These are phyloP conservation scores for Phialocephala subalpina DNA, from an alignment of 2,329 filamentous ascomycete genomes.

Conservation along the genomic window DNA sequence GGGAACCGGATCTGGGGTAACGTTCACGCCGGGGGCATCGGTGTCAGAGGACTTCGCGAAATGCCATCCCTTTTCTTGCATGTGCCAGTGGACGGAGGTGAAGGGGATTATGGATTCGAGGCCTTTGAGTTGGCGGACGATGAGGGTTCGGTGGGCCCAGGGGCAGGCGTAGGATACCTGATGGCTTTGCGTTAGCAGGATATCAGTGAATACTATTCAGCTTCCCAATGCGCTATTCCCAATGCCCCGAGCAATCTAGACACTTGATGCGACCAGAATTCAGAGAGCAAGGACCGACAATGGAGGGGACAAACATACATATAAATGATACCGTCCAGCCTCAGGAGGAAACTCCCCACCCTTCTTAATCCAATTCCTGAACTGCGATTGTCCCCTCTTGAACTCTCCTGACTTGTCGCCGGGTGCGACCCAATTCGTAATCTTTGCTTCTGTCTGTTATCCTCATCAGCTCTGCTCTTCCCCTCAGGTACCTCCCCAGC, in stretches of 20 bases:
- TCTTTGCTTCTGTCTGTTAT: constrained; percentile 51
- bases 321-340: constrained; percentile 92
- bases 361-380: constrained; percentile 73
- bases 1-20: constrained; percentile 68
- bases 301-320: constrained; percentile 85
- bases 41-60: constrained; percentile 67
- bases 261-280: too few relatives aligned
- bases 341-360: constrained; percentile 76
- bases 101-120: constrained; percentile 80
- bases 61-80: constrained; percentile 72
- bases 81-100: constrained; percentile 62
- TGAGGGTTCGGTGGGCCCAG: constrained; percentile 85
- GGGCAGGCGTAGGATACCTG: constrained; percentile 58
- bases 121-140: constrained; percentile 89
- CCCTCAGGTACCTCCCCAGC: neutral
- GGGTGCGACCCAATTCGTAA: constrained; percentile 85
- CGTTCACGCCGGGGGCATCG: constrained; percentile 65
- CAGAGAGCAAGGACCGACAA: constrained; percentile 68
- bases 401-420: constrained; percentile 87
- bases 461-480: constrained; percentile 21
- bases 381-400: constrained; percentile 85
- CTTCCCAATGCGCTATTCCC: too few relatives aligned
- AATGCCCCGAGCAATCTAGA: too few relatives aligned
- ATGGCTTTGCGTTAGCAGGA: constrained; percentile 72
- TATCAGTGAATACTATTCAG: constrained; percentile 51